phyloP scores from a whole-genome alignment of 1,284 basidiomycete genomes.

The Cutaneotrichosporon mucoides region DNA sequence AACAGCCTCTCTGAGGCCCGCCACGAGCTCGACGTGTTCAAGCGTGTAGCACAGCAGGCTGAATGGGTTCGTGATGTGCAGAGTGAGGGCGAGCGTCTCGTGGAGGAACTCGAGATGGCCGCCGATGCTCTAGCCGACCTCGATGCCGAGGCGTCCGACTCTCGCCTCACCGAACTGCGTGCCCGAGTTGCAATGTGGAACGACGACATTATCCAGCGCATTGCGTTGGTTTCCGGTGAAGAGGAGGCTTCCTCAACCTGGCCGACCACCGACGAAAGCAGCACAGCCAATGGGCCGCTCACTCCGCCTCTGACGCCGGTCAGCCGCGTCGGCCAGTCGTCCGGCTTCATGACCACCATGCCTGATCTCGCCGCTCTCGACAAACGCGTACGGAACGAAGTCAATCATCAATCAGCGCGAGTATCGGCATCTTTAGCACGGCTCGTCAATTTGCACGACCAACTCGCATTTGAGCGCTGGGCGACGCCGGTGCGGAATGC shows the following conservation, averaged over 20 bases:
- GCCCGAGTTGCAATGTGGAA: conserved; percentile 9
- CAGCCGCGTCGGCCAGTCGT: not conserved
- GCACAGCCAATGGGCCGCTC: conserved; percentile 8
- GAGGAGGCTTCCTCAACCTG: not conserved
- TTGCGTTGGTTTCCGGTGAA: conserved; percentile 10
- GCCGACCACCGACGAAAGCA: too few species aligned
- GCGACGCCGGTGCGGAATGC: conserved; percentile 7
- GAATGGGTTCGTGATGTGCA: conserved; percentile 11
- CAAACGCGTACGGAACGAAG: conserved; percentile 62
- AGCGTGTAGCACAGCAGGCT: conserved; percentile 16
- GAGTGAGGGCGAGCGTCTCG: conserved; percentile 13
- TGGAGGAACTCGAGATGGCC: conserved; percentile 23
- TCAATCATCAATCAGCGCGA: conserved; percentile 63
- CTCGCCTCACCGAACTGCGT: not conserved
- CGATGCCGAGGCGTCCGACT: not conserved
- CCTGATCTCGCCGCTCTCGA: conserved; percentile 63
- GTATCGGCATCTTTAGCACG: conserved; percentile 58
- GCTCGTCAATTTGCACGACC: conserved; percentile 5
- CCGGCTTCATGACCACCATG: conserved; percentile 1
- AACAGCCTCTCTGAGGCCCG: not conserved
- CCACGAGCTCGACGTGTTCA: conserved; percentile 9
- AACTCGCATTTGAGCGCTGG: conserved; percentile 11
- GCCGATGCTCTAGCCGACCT: not conserved
- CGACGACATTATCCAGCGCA: conserved; percentile 8
- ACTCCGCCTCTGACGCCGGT: conserved; percentile 20